Conservation (phyloP, 2,329 filamentous ascomycete species). For the Colletotrichum euphorbiae region DNA sequence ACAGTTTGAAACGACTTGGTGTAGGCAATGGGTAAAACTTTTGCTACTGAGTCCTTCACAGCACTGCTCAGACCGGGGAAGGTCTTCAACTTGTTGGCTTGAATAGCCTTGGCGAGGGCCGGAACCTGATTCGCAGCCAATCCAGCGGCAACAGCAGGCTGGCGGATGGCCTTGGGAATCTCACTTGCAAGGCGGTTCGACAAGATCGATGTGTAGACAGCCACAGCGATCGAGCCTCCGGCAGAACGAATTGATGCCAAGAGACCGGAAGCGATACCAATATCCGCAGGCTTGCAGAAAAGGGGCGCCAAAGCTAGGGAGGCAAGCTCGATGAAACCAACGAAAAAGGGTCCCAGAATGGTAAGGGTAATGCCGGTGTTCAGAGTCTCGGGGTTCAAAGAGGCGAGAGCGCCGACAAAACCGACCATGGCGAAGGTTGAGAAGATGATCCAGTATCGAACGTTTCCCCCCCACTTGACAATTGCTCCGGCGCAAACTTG, state of each 20-base stretch:
- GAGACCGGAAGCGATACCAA: slow-evolving; percentile 55
- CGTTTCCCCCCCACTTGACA: slow-evolving; percentile 50
- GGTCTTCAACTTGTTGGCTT: slow-evolving; percentile 48
- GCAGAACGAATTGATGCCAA: slow-evolving; percentile 54
- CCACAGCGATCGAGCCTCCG: slow-evolving; percentile 51
- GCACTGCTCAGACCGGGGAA: slow-evolving; percentile 48
- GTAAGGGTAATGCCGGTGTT: slow-evolving; percentile 50
- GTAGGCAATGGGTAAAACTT: slow-evolving; percentile 50
- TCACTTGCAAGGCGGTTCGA: slow-evolving; percentile 51
- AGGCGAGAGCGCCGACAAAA: slow-evolving; percentile 49
- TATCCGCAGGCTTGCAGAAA: slow-evolving; percentile 53
- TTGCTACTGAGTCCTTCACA: slow-evolving; percentile 47
- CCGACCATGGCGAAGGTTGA: slow-evolving; percentile 52
- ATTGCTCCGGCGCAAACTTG: slow-evolving; percentile 49
- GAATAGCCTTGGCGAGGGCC: slow-evolving; percentile 49
- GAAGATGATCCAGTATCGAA: slow-evolving; percentile 52
- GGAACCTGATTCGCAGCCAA: slow-evolving; percentile 48
- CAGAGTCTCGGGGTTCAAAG: slow-evolving; percentile 48
- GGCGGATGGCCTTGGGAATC: slow-evolving; percentile 48
- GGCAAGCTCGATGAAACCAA: slow-evolving; percentile 51
- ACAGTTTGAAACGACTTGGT: slow-evolving; percentile 55
- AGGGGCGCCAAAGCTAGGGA: slow-evolving; percentile 50
- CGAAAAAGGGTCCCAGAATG: slow-evolving; percentile 52
- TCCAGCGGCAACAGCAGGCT: slow-evolving; percentile 51
- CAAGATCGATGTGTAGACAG: slow-evolving; percentile 55